Evolutionary conservation across 2,329 filamentous ascomycete species (phyloP), one percentile per base, ranked within the genome.

Genomic region (Fusarium sp.): DNA sequence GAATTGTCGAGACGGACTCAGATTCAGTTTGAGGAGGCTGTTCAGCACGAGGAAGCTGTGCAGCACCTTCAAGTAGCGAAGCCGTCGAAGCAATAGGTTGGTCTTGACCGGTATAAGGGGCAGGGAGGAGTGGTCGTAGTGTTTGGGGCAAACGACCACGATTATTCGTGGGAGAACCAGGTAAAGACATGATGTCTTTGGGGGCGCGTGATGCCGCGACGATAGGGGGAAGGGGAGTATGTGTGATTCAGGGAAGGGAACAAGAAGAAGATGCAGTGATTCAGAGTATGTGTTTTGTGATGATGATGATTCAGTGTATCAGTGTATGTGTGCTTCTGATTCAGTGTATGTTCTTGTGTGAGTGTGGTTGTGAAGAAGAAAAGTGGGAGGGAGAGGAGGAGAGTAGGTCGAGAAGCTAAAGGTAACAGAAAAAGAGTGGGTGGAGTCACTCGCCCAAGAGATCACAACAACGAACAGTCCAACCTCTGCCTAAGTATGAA

Each of bases 391-490:
- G 10, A 41, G 49, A 27, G 9, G 49, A 52, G 24, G 49, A 41
- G 24, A 4, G 42, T 4, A 41, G 18, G 22, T 14, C 6, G 7
- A 25, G 24, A 25, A 34, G 12, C 22, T 27, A n/a, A 12, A 53
- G 49, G 34, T 4, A 37, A 37, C 34, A 27, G 32, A 37, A 34
- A 53, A 53, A 53, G 41, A 34, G 49, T 53, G 49, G 49, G 49
- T 42, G 49, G 49, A 53, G 32, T n/a, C 37, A 25, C 32, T 25
- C 25, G 34, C 7, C 49, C 37, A 22, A 20, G 25, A 42, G 24
- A 53, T 53, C 40, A 67, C 48, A 41, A 44, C 29, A 61, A 27
- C 48, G 61, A 67, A 44, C 44, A n/a, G 22, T 37, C 34, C 34
- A 37, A 10, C 34, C 34, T 37, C 34, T 37, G 34, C 34, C 34